Evolutionary conservation across 805 yeast genomes (phyloP), one percentile per base, ranked within the genome.

Genomic region (Torulaspora quercuum): DNA sequence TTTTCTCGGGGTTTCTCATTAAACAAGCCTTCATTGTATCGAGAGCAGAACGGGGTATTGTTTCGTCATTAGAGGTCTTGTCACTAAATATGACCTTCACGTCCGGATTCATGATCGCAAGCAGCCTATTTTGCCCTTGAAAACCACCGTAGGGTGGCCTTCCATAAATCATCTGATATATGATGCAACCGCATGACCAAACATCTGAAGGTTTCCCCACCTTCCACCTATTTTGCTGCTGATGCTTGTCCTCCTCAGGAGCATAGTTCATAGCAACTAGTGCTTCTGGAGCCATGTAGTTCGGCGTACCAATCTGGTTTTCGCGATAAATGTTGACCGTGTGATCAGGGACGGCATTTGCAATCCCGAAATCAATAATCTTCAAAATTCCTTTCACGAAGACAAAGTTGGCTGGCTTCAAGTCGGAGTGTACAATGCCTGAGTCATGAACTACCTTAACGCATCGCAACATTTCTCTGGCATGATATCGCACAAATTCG

Each of bases 261-360:
- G 56, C 45, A 11, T 58, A 51, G 19, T 42, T 69, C 76, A 59
- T 82, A 4, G 61, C 94, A 29, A 82, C 70, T 41, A 90, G 64
- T 0, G 97, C 85, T 60, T 90, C 98, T 0, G 98, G 98, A 0
- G 98, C 96, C 97, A 90, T 92, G 59, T 90, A 92, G 57, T 84
- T 87, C 2, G 96, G 95, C 0, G 98, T 90, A 4, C 98, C 98
- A 35, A 88, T 82, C 57, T 87, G 96, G 5, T 87, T 75, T 42
- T 86, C 95, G 40, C 97, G 72, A 55, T 89, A 89, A 12, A 90
- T 76, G 50, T 92, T 90, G 13, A 85, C 79, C 0, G 97, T 90
- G 53, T 87, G 85, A 35, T 89, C 96, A 1, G 95, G 92, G 1
- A 92, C 87, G 0, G 90, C 87, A 61, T 89, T 84, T n/a, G 97